Percentiles rank a stretch among this genome's conserved stretches.
These are phyloP conservation scores for Pythium phragmiticola DNA, from an alignment of 352 stramenopile genomes.

Conservation along the genomic window DNA sequence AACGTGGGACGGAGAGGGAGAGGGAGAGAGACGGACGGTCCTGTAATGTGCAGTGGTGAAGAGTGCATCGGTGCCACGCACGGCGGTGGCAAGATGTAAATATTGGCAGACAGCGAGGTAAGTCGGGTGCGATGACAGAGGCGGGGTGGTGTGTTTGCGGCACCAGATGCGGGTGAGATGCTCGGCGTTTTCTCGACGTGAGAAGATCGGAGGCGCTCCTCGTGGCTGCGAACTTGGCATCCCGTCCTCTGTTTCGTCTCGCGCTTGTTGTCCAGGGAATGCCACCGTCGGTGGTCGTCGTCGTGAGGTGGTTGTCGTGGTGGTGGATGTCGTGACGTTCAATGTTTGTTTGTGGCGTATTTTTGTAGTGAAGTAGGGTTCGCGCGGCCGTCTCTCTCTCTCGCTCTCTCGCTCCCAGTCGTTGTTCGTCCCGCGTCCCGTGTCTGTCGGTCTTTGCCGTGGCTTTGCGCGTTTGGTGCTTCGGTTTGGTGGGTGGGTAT, in stretches of 20 bases:
- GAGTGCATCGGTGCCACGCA: background rate
- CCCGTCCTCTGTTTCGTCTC: background rate
- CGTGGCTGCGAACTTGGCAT: background rate
- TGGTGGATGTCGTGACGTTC: background rate
- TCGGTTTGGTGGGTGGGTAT: conserved; percentile 3
- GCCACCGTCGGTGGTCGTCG: background rate
- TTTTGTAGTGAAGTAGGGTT: too few relatives aligned
- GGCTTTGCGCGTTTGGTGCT: conserved; percentile 1
- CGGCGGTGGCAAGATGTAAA: conserved; percentile 1
- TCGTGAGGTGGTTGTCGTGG: too few relatives aligned
- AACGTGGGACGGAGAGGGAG: background rate
- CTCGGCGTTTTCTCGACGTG: background rate
- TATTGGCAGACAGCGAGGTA: background rate
- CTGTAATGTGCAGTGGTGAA: too few relatives aligned
- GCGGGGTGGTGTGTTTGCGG: background rate
- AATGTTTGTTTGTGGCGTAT: too few relatives aligned
- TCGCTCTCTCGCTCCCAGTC: too few relatives aligned
- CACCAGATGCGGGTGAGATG: background rate
- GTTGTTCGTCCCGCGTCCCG: conserved; percentile 3
- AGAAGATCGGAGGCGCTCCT: conserved; percentile 2
- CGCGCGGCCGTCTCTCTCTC: conserved; percentile 3
- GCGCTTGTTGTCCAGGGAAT: background rate
- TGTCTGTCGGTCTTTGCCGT: background rate
- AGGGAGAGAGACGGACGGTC: conserved; percentile 6
- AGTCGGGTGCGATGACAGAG: background rate